A percentile compares a stretch with the other conserved stretches of the same genome.
Evolutionary conservation across 208 protist genomes (phyloP).

Genomic region (Acanthamoeba sp.): DNA sequence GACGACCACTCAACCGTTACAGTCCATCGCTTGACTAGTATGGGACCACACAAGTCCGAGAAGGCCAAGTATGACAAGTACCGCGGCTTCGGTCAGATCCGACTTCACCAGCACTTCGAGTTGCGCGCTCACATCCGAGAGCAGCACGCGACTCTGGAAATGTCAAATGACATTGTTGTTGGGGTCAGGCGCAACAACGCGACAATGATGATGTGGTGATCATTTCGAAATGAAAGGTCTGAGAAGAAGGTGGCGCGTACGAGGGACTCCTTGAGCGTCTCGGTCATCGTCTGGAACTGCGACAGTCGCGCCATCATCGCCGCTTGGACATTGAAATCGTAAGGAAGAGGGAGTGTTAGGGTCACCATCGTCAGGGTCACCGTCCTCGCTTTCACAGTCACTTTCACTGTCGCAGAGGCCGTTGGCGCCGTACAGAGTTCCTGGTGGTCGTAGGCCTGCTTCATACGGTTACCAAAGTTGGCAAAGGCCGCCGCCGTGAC

Average conservation of each 20-base stretch:
- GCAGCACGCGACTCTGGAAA: neutral
- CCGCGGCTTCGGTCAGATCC: neutral
- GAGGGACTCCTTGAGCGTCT: conserved; percentile 13
- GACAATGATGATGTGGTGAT: no score
- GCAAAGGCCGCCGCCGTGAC: neutral
- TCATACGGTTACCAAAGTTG: neutral
- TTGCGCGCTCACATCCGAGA: neutral
- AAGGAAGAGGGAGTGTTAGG: no score
- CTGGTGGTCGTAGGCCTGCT: neutral
- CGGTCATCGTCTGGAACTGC: conserved; percentile 18
- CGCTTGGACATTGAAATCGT: neutral
- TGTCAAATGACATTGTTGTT: no score
- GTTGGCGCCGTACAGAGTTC: conserved; percentile 8
- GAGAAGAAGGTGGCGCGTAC: conserved; percentile 3
- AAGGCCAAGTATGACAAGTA: conserved; percentile 5
- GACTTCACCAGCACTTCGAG: conserved; percentile 36
- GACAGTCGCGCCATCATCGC: neutral
- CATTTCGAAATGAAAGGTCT: no score
- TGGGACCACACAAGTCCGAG: neutral
- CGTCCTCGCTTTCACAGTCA: no score
- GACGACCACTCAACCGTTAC: neutral
- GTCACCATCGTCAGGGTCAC: no score
- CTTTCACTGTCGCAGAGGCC: no score
- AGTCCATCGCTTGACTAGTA: neutral
- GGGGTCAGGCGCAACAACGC: no score